Conservation (phyloP, 768 basidiomycete species). For the Rubroboletus pulcherrimus region DNA sequence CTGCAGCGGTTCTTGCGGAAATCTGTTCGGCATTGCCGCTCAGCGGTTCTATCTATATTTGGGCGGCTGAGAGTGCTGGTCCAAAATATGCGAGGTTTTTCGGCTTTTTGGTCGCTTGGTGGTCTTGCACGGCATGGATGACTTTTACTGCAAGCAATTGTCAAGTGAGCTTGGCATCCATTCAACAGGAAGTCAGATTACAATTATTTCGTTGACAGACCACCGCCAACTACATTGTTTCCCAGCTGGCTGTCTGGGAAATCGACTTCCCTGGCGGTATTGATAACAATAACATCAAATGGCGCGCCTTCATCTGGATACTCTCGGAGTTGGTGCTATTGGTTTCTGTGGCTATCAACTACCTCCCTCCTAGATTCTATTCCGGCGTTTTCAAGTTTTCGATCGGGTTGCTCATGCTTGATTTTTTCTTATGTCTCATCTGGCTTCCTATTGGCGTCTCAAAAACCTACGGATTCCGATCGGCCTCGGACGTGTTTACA, state of each 20-base stretch:
- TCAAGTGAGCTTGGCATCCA: constrained; percentile 48
- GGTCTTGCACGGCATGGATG: constrained; percentile 95
- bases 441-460: constrained; percentile 93
- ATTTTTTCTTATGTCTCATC: constrained; percentile 83
- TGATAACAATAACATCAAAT: constrained; percentile 68
- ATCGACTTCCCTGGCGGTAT: constrained; percentile 81
- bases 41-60: constrained; percentile 91
- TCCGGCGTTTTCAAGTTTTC: constrained; percentile 76
- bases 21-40: constrained; percentile 85
- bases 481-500: constrained; percentile 80
- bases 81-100: constrained; percentile 82
- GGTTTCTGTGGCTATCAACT: constrained; percentile 76
- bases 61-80: constrained; percentile 92
- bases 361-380: constrained; percentile 74
- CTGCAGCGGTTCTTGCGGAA: constrained; percentile 82
- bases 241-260: constrained; percentile 77
- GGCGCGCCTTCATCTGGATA: constrained; percentile 82
- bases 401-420: constrained; percentile 70
- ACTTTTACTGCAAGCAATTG: constrained; percentile 88
- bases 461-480: constrained; percentile 84
- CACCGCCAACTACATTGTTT: constrained; percentile 86
- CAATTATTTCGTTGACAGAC: constrained; percentile 43
- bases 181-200: neutral
- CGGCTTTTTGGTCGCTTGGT: constrained; percentile 90
- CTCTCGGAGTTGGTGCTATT: constrained; percentile 71